Evolutionary conservation across 2,329 filamentous ascomycete genomes (phyloP).

Genomic region (Aspergillus novoparasiticus): DNA sequence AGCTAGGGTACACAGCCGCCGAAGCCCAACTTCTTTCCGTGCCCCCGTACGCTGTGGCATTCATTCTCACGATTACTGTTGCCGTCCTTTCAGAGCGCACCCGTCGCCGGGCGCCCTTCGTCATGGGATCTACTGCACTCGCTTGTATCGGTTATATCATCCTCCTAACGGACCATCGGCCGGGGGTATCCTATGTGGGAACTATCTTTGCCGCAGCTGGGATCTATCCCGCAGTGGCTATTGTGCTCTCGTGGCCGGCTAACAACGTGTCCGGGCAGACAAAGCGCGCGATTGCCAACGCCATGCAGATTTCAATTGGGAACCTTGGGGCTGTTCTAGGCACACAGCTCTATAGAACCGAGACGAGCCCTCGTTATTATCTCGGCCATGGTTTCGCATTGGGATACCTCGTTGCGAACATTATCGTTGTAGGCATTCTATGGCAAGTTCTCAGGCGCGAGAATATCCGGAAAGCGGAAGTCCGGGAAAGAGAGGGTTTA

Average conservation of each 20-base stretch:
- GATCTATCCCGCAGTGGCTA: constrained; percentile 66
- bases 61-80: constrained; percentile 59
- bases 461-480: constrained; percentile 57
- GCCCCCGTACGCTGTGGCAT: constrained; percentile 66
- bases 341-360: constrained; percentile 67
- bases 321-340: constrained; percentile 70
- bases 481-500: constrained; percentile 44
- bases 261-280: constrained; percentile 73
- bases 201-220: constrained; percentile 67
- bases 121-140: constrained; percentile 60
- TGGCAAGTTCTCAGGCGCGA: constrained; percentile 60
- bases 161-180: constrained; percentile 55
- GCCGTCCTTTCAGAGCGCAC: constrained; percentile 64
- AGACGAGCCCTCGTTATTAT: constrained; percentile 63
- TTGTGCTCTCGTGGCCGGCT: constrained; percentile 69
- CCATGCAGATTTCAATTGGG: constrained; percentile 72
- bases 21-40: constrained; percentile 60
- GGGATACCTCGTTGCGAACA: constrained; percentile 63
- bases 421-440: constrained; percentile 55
- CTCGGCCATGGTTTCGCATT: constrained; percentile 69
- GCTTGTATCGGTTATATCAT: constrained; percentile 66
- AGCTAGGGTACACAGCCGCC: constrained; percentile 45
- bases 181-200: constrained; percentile 62
- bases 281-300: constrained; percentile 68
- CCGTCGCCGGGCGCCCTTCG: constrained; percentile 63